Percentiles rank a stretch among this genome's conserved stretches.
Conservation (phyloP, 2,329 filamentous ascomycete species). For the Aspergillus versicolor region DNA sequence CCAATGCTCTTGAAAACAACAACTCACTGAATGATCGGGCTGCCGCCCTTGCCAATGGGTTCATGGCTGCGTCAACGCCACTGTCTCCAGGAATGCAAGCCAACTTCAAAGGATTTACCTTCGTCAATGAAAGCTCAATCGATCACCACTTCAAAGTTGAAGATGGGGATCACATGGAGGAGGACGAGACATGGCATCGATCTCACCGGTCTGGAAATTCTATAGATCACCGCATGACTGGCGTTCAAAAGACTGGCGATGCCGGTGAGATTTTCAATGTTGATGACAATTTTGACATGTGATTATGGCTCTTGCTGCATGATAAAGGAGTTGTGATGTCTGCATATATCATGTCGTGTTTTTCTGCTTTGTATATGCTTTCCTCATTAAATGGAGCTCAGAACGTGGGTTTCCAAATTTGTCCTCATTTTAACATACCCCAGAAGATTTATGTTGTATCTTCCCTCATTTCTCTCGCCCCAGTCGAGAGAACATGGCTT, state of each 20-base stretch:
- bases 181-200: constrained; percentile 38
- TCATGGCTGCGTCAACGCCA: constrained; percentile 83
- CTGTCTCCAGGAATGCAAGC: constrained; percentile 94
- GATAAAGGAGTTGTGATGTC: constrained; percentile 39
- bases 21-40: constrained; percentile 89
- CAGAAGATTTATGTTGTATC: constrained; percentile 10
- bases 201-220: constrained; percentile 32
- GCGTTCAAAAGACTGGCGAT: constrained; percentile 41
- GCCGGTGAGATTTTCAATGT: constrained; percentile 44
- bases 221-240: constrained; percentile 45
- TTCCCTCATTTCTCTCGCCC: not conserved
- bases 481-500: constrained; percentile 2
- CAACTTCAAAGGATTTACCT: constrained; percentile 98
- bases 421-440: constrained; percentile 11
- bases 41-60: constrained; percentile 76
- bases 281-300: constrained; percentile 48
- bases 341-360: constrained; percentile 27
- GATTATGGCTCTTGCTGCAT: constrained; percentile 38
- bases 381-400: constrained; percentile 22
- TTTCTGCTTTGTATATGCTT: constrained; percentile 31
- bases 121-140: constrained; percentile 95
- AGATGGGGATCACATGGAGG: constrained; percentile 42
- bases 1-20: constrained; percentile 83
- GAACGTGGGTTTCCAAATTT: constrained; percentile 18
- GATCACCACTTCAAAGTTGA: constrained; percentile 57